Base-by-base conservation (phyloP, 2,329 filamentous ascomycete genomes). In the Talaromyces atroroseus region DNA sequence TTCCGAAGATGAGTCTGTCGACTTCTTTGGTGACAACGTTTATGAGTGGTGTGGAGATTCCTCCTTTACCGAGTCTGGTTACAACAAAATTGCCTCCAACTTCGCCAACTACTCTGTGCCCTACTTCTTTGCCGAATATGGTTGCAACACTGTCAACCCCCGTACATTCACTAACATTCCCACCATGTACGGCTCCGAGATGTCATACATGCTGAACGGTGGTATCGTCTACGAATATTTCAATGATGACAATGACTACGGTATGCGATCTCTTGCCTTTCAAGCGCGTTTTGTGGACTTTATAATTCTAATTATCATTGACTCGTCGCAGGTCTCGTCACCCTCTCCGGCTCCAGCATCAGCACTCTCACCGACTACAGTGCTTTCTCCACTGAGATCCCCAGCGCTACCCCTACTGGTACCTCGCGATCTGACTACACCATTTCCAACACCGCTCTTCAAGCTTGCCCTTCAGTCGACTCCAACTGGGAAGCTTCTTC, bases 11-110 rank as follows among this genome's bases (percentile, higher is more conserved):
- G 75, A 76, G 68, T 74, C 88, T 59, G 96, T 97, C 63, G 94
- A 99, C 76, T 97, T 95, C 81, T 99, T 92, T 89, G 94, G 94
- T 58, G 97, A 97, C 87, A 99, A 99, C 82, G 96, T 97, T 78
- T 99, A 99, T 82, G 95, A 92, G 53, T 99, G 94, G 94, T 99
- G 94, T 73, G 94, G 92, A 64, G 74, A 92, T 65, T 95, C 89
- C 69, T 95, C 89, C 68, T 94, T 88, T 78, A 69, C 79, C 36
- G 70, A 80, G 58, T 96, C 94, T 3, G 90, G 90, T 54, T 99
- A 92, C 76, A 80, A 87, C 62, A 81, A 85, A 56, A 88, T 92
- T 72, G 91, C 91, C 64, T 74, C 89, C 63, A 92, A 96, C 77
- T 99, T 96, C 79, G 73, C 80, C 58, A 84, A 87, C 71, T 99